Evolutionary conservation across 1,284 basidiomycete species (phyloP).

Genomic region (Malassezia cuniculi): DNA sequence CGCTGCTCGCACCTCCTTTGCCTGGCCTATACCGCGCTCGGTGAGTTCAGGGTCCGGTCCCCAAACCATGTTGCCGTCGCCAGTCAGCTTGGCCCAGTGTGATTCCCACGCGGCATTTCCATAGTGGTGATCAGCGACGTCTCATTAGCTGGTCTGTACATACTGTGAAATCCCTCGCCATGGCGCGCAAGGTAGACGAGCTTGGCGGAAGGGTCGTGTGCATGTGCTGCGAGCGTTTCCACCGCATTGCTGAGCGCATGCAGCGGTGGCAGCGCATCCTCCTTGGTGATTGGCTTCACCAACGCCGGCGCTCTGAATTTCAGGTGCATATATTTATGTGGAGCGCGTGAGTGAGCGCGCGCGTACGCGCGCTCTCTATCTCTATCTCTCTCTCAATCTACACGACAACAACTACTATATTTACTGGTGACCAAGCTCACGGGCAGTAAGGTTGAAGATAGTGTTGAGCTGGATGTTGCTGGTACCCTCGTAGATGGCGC

Average conservation of each 20-base stretch:
- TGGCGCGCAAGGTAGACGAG: constrained; percentile 9
- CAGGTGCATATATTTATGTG: too few relatives aligned
- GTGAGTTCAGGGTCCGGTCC: constrained; percentile 10
- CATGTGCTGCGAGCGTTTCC: too few relatives aligned
- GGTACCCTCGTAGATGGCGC: constrained; percentile 80
- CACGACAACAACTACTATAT: too few relatives aligned
- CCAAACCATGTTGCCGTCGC: not conserved
- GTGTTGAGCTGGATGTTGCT: constrained; percentile 76
- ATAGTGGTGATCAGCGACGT: constrained; percentile 8
- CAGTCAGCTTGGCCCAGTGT: not conserved
- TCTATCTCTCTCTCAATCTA: too few relatives aligned
- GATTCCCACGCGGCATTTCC: constrained; percentile 6
- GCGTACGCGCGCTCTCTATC: too few relatives aligned
- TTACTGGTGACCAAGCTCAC: constrained; percentile 35
- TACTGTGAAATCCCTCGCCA: constrained; percentile 8
- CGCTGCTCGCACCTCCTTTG: not conserved
- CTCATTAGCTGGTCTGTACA: constrained; percentile 2
- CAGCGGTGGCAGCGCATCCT: too few relatives aligned
- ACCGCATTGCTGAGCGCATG: too few relatives aligned
- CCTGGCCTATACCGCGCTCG: constrained; percentile 1
- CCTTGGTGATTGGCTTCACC: too few relatives aligned
- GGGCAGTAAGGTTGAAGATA: constrained; percentile 58
- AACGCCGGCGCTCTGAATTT: too few relatives aligned
- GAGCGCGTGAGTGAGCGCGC: too few relatives aligned
- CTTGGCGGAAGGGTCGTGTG: constrained; percentile 2